These are phyloP conservation scores for Dactylellina cionopaga DNA, from an alignment of 2,329 filamentous ascomycete genomes.

Conservation along the genomic window DNA sequence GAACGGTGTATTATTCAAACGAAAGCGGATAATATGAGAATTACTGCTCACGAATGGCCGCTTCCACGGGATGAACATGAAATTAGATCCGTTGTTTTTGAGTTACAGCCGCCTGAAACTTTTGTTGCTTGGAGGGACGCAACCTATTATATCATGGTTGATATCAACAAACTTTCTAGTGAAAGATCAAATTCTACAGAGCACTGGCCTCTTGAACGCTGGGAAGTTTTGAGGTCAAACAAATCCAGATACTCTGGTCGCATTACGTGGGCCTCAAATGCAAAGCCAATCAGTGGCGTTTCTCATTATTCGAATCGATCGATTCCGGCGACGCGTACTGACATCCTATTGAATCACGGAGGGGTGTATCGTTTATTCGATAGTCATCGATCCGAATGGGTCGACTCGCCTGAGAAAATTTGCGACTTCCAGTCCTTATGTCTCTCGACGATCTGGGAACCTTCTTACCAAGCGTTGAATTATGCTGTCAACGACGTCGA, in stretches of 20 bases:
- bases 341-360: conserved; percentile 11
- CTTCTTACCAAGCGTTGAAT: conserved; percentile 54
- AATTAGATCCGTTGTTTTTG: conserved; percentile 40
- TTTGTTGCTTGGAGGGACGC: conserved; percentile 52
- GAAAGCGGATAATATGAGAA: conserved; percentile 61
- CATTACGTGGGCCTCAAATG: conserved; percentile 7
- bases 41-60: conserved; percentile 69
- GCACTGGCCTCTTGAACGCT: neutral
- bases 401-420: conserved; percentile 6
- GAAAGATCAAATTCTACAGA: neutral
- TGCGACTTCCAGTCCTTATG: neutral
- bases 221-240: neutral
- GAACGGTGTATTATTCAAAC: conserved; percentile 59
- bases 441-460: conserved; percentile 48
- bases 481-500: conserved; percentile 53
- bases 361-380: conserved; percentile 17
- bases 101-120: conserved; percentile 44
- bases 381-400: neutral
- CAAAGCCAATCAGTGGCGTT: conserved; percentile 2
- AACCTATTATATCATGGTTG: conserved; percentile 53
- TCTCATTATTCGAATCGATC: neutral
- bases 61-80: conserved; percentile 60
- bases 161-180: neutral
- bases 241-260: neutral
- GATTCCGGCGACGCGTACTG: neutral